Conservation (phyloP, 805 yeast genomes). For the Zygotorulaspora sp. region DNA sequence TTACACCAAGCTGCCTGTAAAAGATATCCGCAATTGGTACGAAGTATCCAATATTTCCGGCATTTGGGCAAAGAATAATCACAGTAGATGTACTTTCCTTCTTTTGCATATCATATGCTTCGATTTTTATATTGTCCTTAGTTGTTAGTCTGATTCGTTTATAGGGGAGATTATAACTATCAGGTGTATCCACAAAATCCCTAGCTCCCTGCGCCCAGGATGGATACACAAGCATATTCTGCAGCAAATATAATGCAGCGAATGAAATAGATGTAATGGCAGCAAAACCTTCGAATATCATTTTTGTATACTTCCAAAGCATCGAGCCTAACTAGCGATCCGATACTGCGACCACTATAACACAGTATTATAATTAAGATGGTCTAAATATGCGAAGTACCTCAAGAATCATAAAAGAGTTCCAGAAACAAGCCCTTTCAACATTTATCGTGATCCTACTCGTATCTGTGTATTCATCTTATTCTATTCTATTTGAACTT, state of each 20-base stretch:
- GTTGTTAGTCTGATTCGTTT: conserved; percentile 60
- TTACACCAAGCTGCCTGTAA: conserved; percentile 57
- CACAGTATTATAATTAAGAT: too few relatives aligned
- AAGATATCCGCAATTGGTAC: conserved; percentile 74
- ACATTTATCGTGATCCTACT: too few relatives aligned
- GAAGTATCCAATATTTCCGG: conserved; percentile 92
- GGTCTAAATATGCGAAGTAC: too few relatives aligned
- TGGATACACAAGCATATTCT: conserved; percentile 74
- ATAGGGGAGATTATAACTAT: conserved; percentile 58
- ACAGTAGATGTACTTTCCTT: conserved; percentile 49
- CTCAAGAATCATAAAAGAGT: too few relatives aligned
- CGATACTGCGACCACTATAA: too few relatives aligned
- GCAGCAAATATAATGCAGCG: conserved; percentile 55
- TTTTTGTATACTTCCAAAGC: conserved; percentile 28
- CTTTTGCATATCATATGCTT: conserved; percentile 48
- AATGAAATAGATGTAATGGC: conserved; percentile 44
- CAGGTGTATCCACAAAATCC: conserved; percentile 72
- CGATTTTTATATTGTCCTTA: conserved; percentile 62
- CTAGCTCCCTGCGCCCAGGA: conserved; percentile 71
- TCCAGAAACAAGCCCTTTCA: too few relatives aligned
- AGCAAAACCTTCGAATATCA: conserved; percentile 42
- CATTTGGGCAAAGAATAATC: conserved; percentile 81
- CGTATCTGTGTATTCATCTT: too few relatives aligned
- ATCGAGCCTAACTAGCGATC: conserved; percentile 3
- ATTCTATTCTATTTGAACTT: too few relatives aligned